Base-by-base conservation (phyloP, 768 basidiomycete species). In the Podaxis carcinomalis region DNA sequence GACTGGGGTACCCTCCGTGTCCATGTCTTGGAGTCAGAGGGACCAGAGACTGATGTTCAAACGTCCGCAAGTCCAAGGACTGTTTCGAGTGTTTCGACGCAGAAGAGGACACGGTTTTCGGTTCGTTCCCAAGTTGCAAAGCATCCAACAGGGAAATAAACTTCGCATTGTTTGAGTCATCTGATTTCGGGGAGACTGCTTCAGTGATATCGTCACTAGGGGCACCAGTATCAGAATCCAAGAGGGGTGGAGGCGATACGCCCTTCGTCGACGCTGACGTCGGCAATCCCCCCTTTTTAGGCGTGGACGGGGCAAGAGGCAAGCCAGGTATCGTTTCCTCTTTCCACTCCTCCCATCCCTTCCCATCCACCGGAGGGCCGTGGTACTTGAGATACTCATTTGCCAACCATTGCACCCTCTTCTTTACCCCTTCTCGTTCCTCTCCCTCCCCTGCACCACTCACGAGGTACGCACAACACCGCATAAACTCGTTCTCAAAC, bases 401-500 rank as follows among this genome's bases (percentile, higher is more conserved):
- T 0, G 83, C 85, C 52, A 93, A 75, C 89, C 89, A 90, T 11
- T 68, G 71, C 2, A 90, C 84, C 49, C 86, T 77, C 35, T 69
- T 62, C 36, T 32, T 28, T 75, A 78, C 60, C 73, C 74, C 42
- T 72, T 73, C 37, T 42, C 74, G 74, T 21, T 78, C 78, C 1
- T 73, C 72, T 3, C 70, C 71, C 2, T 79, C 80, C 2, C 73
- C 71, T 0, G 83, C 82, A 0, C 88, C 87, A 32, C 75, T 78
- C 36, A 91, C 76, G 53, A 91, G 78, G 72, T 84, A 87, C 1
- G 79, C 78, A 67, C 85, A 88, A 63, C 86, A 86, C 32, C 89
- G 78, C 32, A 80, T 73, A 51, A 92, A 83, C 69, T 93, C 91
- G n/a, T 70, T 68, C 70, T 92, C 90, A 63, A 92, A 89, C 44